A percentile compares a stretch with the other conserved stretches of the same genome.
Conservation (phyloP, 805 yeast genomes). For the Schwanniomyces sp. region DNA sequence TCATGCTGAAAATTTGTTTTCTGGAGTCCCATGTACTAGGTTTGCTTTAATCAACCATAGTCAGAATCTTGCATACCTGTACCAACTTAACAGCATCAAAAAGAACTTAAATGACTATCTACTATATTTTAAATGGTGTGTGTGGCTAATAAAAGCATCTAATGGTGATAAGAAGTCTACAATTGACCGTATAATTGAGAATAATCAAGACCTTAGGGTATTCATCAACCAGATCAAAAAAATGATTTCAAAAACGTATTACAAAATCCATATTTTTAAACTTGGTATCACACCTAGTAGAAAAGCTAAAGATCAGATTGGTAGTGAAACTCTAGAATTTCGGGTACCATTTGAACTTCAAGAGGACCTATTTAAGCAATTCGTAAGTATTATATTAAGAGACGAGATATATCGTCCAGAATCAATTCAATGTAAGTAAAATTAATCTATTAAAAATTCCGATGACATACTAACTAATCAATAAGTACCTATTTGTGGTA, state of each 20-base stretch:
- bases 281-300: constrained; percentile 12
- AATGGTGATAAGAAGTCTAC: constrained; percentile 1
- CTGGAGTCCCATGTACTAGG: constrained; percentile 16
- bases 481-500: constrained; percentile 15
- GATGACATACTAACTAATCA: constrained; percentile 2
- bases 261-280: constrained; percentile 14
- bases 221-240: constrained; percentile 4
- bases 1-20: constrained; percentile 1
- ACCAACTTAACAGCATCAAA: constrained; percentile 11
- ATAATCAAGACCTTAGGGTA: constrained; percentile 9
- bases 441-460: not conserved
- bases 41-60: constrained; percentile 11
- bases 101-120: constrained; percentile 9
- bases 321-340: constrained; percentile 16
- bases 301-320: constrained; percentile 9
- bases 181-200: constrained; percentile 12
- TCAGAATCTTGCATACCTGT: constrained; percentile 11
- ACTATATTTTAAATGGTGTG: constrained; percentile 18
- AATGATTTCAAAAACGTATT: constrained; percentile 1
- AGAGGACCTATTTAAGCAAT: constrained; percentile 8
- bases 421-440: constrained; percentile 9
- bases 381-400: constrained; percentile 9
- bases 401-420: constrained; percentile 11
- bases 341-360: constrained; percentile 10
- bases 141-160: constrained; percentile 8